Percentiles rank a stretch among this genome's conserved stretches.
These are phyloP conservation scores for Bremia lactucae DNA, from an alignment of 352 stramenopile species.

Conservation along the genomic window DNA sequence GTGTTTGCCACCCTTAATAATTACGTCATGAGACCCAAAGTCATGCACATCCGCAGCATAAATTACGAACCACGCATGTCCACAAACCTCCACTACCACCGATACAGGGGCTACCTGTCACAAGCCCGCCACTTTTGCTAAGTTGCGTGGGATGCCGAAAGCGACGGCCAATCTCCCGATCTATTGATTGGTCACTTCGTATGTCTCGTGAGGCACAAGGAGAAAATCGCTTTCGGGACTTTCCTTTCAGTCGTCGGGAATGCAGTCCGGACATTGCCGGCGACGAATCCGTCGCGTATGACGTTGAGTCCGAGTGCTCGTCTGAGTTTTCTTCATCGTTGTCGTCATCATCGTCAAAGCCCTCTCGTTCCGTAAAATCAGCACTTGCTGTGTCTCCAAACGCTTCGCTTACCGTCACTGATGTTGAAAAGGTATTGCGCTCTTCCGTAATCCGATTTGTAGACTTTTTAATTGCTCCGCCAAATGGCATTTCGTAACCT, in stretches of 20 bases:
- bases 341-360: conserved; percentile 11
- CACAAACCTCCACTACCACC: conserved; percentile 10
- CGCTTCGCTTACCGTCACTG: conserved; percentile 67
- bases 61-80: conserved; percentile 14
- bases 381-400: conserved; percentile 40
- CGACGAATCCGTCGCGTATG: conserved; percentile 18
- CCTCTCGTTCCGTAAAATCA: conserved; percentile 15
- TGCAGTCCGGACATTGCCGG: conserved; percentile 16
- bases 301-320: conserved; percentile 20
- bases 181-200: conserved; percentile 6
- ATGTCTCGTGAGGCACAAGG: conserved; percentile 7
- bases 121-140: conserved; percentile 7
- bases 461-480: conserved; percentile 69
- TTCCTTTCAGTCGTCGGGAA: conserved; percentile 7
- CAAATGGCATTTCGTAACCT: conserved; percentile 71
- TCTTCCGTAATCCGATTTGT: conserved; percentile 75
- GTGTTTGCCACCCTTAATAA: background rate
- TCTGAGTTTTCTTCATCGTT: conserved; percentile 15
- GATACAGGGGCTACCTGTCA: conserved; percentile 8
- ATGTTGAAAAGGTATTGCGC: conserved; percentile 70
- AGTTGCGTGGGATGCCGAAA: conserved; percentile 16
- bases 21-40: background rate
- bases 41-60: conserved; percentile 22
- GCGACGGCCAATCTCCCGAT: conserved; percentile 7
- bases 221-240: conserved; percentile 9